Percentiles rank a stretch among this genome's conserved stretches.
Evolutionary conservation across 108 stramenopile species (phyloP).

Genomic region (Conticribra weissflogii): DNA sequence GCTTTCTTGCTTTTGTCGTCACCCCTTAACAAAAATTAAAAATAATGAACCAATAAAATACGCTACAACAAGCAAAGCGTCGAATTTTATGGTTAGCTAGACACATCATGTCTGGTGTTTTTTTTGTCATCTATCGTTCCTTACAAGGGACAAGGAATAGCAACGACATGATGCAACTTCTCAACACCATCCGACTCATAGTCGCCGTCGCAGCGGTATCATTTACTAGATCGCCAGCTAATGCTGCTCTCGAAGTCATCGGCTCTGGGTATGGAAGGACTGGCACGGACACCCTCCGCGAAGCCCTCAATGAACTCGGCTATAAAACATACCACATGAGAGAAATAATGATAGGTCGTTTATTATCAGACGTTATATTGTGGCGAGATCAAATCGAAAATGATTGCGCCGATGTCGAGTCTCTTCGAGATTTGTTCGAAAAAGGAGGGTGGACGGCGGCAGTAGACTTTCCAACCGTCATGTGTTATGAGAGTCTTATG

Average conservation of each 20-base stretch:
- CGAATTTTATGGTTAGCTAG: too few species aligned
- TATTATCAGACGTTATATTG: neutral
- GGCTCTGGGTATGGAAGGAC: slow-evolving; percentile 27
- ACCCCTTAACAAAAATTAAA: too few species aligned
- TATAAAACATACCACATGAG: slow-evolving; percentile 31
- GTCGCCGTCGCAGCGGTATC: neutral
- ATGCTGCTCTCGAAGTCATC: slow-evolving; percentile 14
- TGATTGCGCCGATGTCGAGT: slow-evolving; percentile 15
- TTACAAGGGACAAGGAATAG: too few species aligned
- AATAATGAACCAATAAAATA: too few species aligned
- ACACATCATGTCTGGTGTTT: too few species aligned
- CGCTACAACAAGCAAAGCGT: too few species aligned
- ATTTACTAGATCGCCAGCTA: neutral
- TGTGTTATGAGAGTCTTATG: slow-evolving; percentile 7
- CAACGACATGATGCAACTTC: too few species aligned
- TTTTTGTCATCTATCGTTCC: too few species aligned
- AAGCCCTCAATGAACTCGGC: slow-evolving; percentile 12
- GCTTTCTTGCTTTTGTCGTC: too few species aligned
- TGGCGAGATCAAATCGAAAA: slow-evolving; percentile 2
- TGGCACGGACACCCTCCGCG: slow-evolving; percentile 14
- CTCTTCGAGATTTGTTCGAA: slow-evolving; percentile 11
- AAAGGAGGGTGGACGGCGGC: slow-evolving; percentile 18
- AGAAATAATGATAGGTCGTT: neutral
- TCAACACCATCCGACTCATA: too few species aligned
- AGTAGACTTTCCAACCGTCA: slow-evolving; percentile 17